A percentile compares a stretch with the other conserved stretches of the same genome.
phyloP scores from a whole-genome alignment of 768 basidiomycete genomes.

The Mycena maculata region DNA sequence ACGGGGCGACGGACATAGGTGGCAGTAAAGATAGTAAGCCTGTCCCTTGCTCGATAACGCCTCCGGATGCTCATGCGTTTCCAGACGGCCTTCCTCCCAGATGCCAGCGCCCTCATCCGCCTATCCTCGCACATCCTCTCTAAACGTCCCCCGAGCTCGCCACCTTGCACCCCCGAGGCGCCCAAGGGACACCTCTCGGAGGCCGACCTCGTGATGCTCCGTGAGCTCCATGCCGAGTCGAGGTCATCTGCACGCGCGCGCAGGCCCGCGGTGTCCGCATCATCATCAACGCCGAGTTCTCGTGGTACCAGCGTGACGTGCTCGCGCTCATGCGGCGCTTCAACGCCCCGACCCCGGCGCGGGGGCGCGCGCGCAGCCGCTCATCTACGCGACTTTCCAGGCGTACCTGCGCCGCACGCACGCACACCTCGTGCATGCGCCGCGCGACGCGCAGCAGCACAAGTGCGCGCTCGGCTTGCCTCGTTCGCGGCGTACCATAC shows the following conservation, averaged over 20 bases:
- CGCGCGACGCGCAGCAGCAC: slow-evolving; percentile 72
- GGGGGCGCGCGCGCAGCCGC: slow-evolving; percentile 62
- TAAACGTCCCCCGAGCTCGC: slow-evolving; percentile 48
- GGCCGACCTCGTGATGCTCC: slow-evolving; percentile 70
- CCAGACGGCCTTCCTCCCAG: slow-evolving; percentile 77
- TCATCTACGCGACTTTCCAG: slow-evolving; percentile 90
- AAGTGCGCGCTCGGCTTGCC: slow-evolving; percentile 84
- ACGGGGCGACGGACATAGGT: slow-evolving; percentile 78
- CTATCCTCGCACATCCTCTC: slow-evolving; percentile 69
- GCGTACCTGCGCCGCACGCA: slow-evolving; percentile 87
- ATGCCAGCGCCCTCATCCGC: slow-evolving; percentile 68
- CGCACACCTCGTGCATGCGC: slow-evolving; percentile 70
- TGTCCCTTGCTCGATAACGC: slow-evolving; percentile 2
- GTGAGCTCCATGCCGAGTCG: slow-evolving; percentile 71
- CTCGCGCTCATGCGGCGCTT: slow-evolving; percentile 81
- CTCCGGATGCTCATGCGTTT: not conserved
- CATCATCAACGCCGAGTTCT: slow-evolving; percentile 89
- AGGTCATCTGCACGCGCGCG: slow-evolving; percentile 73
- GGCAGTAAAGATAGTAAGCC: slow-evolving; percentile 82
- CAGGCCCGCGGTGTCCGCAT: slow-evolving; percentile 72
- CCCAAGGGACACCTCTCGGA: slow-evolving; percentile 49
- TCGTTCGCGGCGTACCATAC: slow-evolving; percentile 92
- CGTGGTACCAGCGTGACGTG: slow-evolving; percentile 84
- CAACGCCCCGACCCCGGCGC: slow-evolving; percentile 57
- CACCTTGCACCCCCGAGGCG: slow-evolving; percentile 36